Base-by-base conservation (phyloP, 1,284 basidiomycete species). In the Neolentinus lepideus region DNA sequence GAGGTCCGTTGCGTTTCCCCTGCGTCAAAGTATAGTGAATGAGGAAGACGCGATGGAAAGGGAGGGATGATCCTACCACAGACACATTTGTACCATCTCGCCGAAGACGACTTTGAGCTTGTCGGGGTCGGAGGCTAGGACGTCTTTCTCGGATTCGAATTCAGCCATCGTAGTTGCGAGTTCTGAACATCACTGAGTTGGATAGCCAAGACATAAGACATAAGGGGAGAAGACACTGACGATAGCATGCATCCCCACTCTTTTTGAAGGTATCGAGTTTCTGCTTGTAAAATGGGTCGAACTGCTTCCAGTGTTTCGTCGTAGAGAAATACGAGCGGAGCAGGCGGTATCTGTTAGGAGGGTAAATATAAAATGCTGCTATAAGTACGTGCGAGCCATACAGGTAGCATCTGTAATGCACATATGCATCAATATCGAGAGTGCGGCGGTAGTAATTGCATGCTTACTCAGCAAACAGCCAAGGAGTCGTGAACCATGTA, bases 401-500 rank as follows among this genome's bases (percentile, higher is more conserved):
- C 84, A 87, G 64, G 63, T 88, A 88, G 58, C 83, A 87, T 66
- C 83, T 87, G 58, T 10, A 33, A 46, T 61, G 51, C 33, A 26
- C 56, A 51, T 52, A 10, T 9, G 11, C 14, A 16, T 19, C 16
- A 43, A 43, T 43, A 16, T 33, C 9, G 19, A 6, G 29, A 8
- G 12, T 8, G 3, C 12, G 16, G 29, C 4, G 27, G 11, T 69
- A 82, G 64, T 6, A 24, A 3, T 6, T 9, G 19, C 19, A 43
- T 43, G 38, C 51, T 14, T 75, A 97, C 84, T 98, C 96, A 58
- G 94, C 92, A 67, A 82, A 98, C 12, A 99, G 78, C 94, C 95
- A 98, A 2, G 94, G 90, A 8, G 91, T 85, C 1, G 82, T 88
- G 67, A 94, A 94, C 96, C 96, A 99, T 0, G 87, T 90, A 61